phyloP scores from a whole-genome alignment of 352 stramenopile genomes.

The Phytophthora megakarya region DNA sequence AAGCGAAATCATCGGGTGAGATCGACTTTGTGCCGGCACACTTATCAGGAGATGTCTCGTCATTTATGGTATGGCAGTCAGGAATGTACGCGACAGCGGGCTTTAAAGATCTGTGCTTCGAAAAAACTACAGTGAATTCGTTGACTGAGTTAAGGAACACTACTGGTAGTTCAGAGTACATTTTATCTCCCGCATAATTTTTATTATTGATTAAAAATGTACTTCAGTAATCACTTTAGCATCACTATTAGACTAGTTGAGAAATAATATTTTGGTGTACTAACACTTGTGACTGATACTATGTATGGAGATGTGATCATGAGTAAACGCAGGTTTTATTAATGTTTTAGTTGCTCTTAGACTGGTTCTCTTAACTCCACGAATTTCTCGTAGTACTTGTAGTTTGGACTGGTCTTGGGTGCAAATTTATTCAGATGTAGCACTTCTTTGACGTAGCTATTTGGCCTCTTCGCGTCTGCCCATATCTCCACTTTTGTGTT shows the following conservation, averaged over 20 bases:
- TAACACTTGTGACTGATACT: too few relatives aligned
- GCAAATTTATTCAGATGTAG: not conserved
- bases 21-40: constrained; percentile 21
- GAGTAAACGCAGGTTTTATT: too few relatives aligned
- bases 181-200: too few relatives aligned
- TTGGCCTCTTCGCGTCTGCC: not conserved
- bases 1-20: not conserved
- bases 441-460: constrained; percentile 10
- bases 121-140: not conserved
- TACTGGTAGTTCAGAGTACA: too few relatives aligned
- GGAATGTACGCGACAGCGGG: constrained; percentile 24
- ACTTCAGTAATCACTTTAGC: too few relatives aligned
- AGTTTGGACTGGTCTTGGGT: constrained; percentile 3
- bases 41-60: constrained; percentile 15
- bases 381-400: constrained; percentile 2
- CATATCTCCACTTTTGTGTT: constrained; percentile 5
- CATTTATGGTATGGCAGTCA: constrained; percentile 31
- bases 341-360: too few relatives aligned
- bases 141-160: too few relatives aligned
- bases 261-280: too few relatives aligned
- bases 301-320: too few relatives aligned
- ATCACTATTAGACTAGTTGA: too few relatives aligned
- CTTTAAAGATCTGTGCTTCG: constrained; percentile 6
- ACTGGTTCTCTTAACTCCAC: too few relatives aligned
- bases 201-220: too few relatives aligned